Evolutionary conservation across 1,284 basidiomycete species (phyloP).

Genomic region (Fomitopsis betulina): DNA sequence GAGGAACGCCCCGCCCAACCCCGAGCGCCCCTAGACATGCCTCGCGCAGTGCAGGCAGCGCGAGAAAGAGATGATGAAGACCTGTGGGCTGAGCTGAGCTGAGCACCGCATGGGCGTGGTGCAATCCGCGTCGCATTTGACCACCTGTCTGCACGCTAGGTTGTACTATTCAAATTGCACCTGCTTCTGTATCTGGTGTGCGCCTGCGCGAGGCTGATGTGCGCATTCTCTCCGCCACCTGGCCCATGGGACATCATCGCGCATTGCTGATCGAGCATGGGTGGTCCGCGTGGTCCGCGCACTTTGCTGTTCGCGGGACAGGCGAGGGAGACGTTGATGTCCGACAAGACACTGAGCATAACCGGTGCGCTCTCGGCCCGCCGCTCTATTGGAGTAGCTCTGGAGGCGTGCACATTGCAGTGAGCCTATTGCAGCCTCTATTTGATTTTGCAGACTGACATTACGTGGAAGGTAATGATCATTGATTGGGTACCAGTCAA

Average conservation of each 20-base stretch:
- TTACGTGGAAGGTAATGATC: not conserved
- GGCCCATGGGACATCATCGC: not conserved
- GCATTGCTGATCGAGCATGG: not conserved
- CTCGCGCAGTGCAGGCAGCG: slow-evolving; percentile 47
- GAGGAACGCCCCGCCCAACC: slow-evolving; percentile 31
- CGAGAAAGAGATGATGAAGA: slow-evolving; percentile 60
- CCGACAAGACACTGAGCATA: not conserved
- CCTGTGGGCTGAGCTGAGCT: slow-evolving; percentile 70
- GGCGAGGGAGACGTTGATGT: not conserved
- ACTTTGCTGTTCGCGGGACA: not conserved
- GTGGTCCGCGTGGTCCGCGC: not conserved
- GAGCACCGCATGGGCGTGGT: slow-evolving; percentile 7
- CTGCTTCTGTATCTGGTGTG: not conserved
- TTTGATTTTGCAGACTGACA: not conserved
- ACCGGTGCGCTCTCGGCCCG: too few species aligned
- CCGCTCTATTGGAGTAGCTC: too few species aligned
- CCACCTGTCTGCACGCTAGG: not conserved
- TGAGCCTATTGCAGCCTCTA: not conserved
- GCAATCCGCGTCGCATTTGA: not conserved
- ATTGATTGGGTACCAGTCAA: not conserved
- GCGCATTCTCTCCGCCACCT: not conserved
- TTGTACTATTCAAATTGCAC: not conserved
- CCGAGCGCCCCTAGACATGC: slow-evolving; percentile 44
- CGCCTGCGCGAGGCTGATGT: not conserved
- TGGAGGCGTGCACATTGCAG: not conserved